Evolutionary conservation across 78 protist genomes (phyloP).

Genomic region (Anaeramoeba ignava): DNA sequence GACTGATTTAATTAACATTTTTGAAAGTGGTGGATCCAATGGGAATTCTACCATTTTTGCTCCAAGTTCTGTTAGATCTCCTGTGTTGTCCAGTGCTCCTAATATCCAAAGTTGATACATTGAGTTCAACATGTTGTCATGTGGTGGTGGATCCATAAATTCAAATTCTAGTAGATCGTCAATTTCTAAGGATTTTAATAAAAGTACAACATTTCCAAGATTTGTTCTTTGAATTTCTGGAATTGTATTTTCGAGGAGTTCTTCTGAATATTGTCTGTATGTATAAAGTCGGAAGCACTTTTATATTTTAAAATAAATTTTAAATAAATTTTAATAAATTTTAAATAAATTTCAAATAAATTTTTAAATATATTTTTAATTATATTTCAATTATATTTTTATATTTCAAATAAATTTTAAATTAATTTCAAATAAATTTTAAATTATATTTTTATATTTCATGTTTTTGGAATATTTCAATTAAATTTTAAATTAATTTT

Average conservation of each 20-base stretch:
- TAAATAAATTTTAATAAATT: too few species aligned
- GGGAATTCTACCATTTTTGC: constrained; percentile 70
- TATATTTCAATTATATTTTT: too few species aligned
- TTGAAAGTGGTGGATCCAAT: constrained; percentile 86
- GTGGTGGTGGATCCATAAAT: constrained; percentile 99
- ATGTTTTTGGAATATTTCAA: too few species aligned
- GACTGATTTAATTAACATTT: constrained; percentile 63
- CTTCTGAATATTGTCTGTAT: constrained; percentile 71
- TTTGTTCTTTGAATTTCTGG: constrained; percentile 97
- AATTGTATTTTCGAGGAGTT: constrained; percentile 60
- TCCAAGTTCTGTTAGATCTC: constrained; percentile 69
- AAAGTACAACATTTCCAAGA: constrained; percentile 76
- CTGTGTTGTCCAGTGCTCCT: constrained; percentile 86
- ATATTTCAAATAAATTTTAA: too few species aligned
- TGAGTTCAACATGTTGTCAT: constrained; percentile 65
- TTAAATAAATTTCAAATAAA: too few species aligned
- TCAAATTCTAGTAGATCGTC: constrained; percentile 73
- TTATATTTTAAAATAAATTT: too few species aligned
- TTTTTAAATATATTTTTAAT: too few species aligned
- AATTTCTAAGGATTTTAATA: constrained; percentile 89
- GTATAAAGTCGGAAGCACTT: constrained; percentile 96
- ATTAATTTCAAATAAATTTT: too few species aligned
- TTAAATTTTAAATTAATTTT: too few species aligned
- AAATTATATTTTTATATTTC: too few species aligned
- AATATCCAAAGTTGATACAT: constrained; percentile 91